Evolutionary conservation across 2,329 filamentous ascomycete species (phyloP).

Genomic region (Pyricularia grisea): DNA sequence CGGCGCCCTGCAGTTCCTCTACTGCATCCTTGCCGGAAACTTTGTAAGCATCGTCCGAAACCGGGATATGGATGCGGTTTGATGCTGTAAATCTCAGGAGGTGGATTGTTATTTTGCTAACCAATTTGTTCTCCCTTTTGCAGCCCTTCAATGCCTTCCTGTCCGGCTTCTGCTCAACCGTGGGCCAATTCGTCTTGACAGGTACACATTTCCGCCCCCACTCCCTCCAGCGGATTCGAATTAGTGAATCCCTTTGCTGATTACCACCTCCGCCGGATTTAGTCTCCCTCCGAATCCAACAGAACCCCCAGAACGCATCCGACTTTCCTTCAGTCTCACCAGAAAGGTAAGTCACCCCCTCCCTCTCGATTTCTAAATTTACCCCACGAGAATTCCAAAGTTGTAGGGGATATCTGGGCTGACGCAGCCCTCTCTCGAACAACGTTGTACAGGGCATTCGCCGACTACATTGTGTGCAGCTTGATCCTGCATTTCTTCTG

Average conservation of each 20-base stretch:
- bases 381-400: conserved; percentile 3
- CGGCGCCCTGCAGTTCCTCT: conserved; percentile 84
- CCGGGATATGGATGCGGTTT: not conserved
- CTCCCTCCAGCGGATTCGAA: not conserved
- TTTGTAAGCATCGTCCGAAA: conserved; percentile 54
- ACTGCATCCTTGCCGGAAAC: conserved; percentile 86
- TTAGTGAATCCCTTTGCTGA: not conserved
- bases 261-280: not conserved
- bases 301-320: conserved; percentile 68
- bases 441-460: conserved; percentile 62
- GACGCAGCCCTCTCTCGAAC: not conserved
- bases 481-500: conserved; percentile 97
- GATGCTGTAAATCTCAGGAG: too few species aligned
- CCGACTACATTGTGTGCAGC: conserved; percentile 91
- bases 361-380: not conserved
- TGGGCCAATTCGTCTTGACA: conserved; percentile 95
- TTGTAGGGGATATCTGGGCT: conserved; percentile 5
- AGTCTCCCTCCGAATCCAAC: conserved; percentile 83
- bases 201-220: conserved; percentile 34
- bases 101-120: not conserved
- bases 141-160: conserved; percentile 99
- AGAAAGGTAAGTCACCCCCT: conserved; percentile 52
- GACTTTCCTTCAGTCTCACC: conserved; percentile 71
- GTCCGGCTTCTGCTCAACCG: conserved; percentile 85
- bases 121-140: not conserved